A percentile compares a stretch with the other conserved stretches of the same genome.
These are phyloP conservation scores for Malania oleifera DNA, from an alignment of 164 flowering plant genomes.

Conservation along the genomic window DNA sequence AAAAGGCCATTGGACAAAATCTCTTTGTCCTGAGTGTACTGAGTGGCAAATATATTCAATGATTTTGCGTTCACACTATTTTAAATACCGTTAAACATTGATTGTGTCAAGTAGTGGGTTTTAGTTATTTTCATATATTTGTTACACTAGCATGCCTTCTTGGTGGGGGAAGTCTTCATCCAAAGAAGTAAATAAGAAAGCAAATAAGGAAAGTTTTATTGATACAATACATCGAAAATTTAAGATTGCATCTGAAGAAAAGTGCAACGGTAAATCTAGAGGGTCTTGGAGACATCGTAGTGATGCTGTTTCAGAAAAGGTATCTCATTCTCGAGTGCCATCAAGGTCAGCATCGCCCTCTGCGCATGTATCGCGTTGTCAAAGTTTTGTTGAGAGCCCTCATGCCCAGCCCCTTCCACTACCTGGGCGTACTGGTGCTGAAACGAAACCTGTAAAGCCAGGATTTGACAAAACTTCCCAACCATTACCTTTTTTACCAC, in stretches of 20 bases:
- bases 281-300: background rate
- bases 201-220: slow-evolving; percentile 1
- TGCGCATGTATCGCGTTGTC: background rate
- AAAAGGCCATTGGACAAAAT: background rate
- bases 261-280: background rate
- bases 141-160: background rate
- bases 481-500: background rate
- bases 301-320: background rate
- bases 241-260: background rate
- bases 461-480: background rate
- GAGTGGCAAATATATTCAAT: background rate
- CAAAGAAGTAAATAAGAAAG: slow-evolving; percentile 6
- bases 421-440: background rate
- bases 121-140: no score
- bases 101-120: no score
- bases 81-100: no score
- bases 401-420: slow-evolving; percentile 4
- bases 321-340: background rate
- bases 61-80: no score
- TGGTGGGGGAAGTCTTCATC: slow-evolving; percentile 8
- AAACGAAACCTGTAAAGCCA: background rate
- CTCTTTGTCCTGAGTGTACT: background rate
- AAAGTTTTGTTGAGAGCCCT: slow-evolving; percentile 1
- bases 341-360: slow-evolving; percentile 3
- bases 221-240: background rate